These are phyloP conservation scores for Rhizopogon rudus DNA, from an alignment of 768 basidiomycete genomes.

Conservation along the genomic window DNA sequence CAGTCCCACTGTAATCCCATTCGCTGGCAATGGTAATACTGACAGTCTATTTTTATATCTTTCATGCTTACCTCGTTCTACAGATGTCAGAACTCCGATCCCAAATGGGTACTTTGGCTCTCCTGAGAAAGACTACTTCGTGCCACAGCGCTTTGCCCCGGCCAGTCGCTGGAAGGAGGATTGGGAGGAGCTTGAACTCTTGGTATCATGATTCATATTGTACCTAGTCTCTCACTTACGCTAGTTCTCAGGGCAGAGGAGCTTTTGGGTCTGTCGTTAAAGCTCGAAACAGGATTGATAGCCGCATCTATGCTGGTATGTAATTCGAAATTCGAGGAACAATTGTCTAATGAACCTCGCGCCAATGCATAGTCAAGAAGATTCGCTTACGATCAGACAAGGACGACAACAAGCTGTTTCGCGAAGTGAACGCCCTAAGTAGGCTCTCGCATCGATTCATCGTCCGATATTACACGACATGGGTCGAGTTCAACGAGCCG, in stretches of 20 bases:
- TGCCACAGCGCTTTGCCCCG: slow-evolving; percentile 36
- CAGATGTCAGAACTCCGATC: slow-evolving; percentile 35
- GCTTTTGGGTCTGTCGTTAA: slow-evolving; percentile 95
- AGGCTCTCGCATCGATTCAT: slow-evolving; percentile 85
- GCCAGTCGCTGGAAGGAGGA: slow-evolving; percentile 87
- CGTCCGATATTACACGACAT: slow-evolving; percentile 88
- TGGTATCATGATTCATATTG: slow-evolving; percentile 39
- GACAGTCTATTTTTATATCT: background rate
- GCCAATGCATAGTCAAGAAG: slow-evolving; percentile 65
- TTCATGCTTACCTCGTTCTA: background rate
- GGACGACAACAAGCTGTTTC: slow-evolving; percentile 82
- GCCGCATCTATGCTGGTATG: slow-evolving; percentile 75
- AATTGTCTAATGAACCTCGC: background rate
- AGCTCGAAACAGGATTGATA: slow-evolving; percentile 84
- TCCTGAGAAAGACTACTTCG: slow-evolving; percentile 65
- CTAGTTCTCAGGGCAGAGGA: slow-evolving; percentile 63
- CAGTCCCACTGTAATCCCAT: background rate
- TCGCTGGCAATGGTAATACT: background rate
- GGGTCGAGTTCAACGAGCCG: slow-evolving; percentile 72
- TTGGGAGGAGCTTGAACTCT: slow-evolving; percentile 87
- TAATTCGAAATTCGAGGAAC: slow-evolving; percentile 1
- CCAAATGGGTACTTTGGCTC: slow-evolving; percentile 41
- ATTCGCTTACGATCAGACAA: slow-evolving; percentile 74
- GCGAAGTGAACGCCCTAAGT: slow-evolving; percentile 89
- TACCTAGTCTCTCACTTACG: background rate